Evolutionary conservation across 1,284 basidiomycete species (phyloP), one percentile per base, ranked within the genome.

Genomic region (Ceratobasidium sp.): DNA sequence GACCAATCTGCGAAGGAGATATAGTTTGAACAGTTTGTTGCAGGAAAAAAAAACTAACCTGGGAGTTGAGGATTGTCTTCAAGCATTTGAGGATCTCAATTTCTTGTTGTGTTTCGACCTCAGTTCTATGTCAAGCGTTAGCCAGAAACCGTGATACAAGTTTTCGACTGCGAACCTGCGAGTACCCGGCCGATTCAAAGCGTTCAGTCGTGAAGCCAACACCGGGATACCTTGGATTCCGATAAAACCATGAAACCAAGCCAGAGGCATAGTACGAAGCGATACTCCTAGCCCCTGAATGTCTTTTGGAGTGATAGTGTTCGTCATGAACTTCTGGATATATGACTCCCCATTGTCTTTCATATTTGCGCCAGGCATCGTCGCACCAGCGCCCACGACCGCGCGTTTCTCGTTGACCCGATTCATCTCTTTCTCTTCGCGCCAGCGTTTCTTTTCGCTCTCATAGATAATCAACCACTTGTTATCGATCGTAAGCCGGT

Each of bases 401-500:
- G 82, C 83, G 78, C 90, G 89, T 80, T 86, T 90, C 79, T 86
- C 88, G 50, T 85, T 85, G 79, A 88, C 87, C 78, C 91, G 88
- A 78, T 89, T 88, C 77, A 87, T 85, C 64, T 83, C 85, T 78
- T 86, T 88, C 78, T 90, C 90, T 65, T 92, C 90, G 79, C 89
- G 91, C 90, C 91, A 95, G 53, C 93, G 89, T 74, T 93, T 87
- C 73, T 93, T 91, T 79, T 93, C 92, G 79, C 95, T 93, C 78
- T 91, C 95, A 81, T 93, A 90, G 11, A 99, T 93, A 80, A 99
- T 90, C 77, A 88, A 87, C 97, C 97, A 99, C 83, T 98, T 99
- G 81, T 95, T 95, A 64, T 96, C 93, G 36, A 93, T 87, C 0
- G 89, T 81, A 33, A 96, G 84, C 57, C 86, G 84, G 0, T 59